A percentile compares a stretch with the other conserved stretches of the same genome.
phyloP scores from a whole-genome alignment of 179 eudicot genomes.

The Spergularia azorica region DNA sequence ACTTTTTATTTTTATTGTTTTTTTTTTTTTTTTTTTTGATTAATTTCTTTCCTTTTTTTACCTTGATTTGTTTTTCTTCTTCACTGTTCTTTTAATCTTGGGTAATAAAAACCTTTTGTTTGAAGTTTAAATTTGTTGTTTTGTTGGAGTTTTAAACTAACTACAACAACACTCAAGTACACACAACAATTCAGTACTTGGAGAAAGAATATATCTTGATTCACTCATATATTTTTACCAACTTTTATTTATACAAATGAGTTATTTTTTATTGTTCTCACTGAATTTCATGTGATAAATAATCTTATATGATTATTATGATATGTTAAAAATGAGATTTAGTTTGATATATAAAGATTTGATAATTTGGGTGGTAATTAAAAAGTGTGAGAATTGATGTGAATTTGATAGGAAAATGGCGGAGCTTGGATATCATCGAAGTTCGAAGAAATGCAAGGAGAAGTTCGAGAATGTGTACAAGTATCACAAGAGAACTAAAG shows the following conservation, averaged over 20 bases:
- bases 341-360: background rate
- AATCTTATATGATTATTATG: background rate
- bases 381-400: no score
- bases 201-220: slow-evolving; percentile 15
- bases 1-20: background rate
- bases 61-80: background rate
- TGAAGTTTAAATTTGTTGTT: background rate
- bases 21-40: background rate
- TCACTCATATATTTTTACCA: background rate
- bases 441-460: slow-evolving; percentile 72
- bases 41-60: background rate
- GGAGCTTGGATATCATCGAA: slow-evolving; percentile 64
- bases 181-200: slow-evolving; percentile 19
- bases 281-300: slow-evolving; percentile 17
- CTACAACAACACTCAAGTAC: background rate
- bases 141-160: background rate
- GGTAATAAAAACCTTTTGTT: no score
- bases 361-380: background rate
- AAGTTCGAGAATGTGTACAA: slow-evolving; percentile 78
- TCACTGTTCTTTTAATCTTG: background rate
- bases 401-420: slow-evolving; percentile 51
- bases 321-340: background rate
- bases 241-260: no score
- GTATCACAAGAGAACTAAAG: slow-evolving; percentile 67
- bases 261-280: background rate